A percentile compares a stretch with the other conserved stretches of the same genome.
Evolutionary conservation across 768 basidiomycete species (phyloP).

Genomic region (Lentinula guzmanii): DNA sequence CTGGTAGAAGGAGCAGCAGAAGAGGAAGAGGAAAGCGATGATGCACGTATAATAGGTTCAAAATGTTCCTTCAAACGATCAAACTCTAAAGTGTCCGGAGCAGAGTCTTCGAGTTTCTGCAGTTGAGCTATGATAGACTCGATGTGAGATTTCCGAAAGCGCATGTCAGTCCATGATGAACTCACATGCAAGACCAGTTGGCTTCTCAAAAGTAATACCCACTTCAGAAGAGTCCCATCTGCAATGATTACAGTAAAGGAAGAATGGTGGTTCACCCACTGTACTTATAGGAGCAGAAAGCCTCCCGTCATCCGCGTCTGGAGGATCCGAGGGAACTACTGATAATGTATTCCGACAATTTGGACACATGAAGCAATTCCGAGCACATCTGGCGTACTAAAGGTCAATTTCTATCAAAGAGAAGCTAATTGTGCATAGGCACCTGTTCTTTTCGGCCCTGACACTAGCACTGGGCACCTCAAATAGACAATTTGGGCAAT

Average conservation of each 20-base stretch:
- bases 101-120: conserved; percentile 84
- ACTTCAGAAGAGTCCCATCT: conserved; percentile 93
- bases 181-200: conserved; percentile 89
- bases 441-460: conserved; percentile 97
- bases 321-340: conserved; percentile 86
- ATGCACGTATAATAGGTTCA: conserved; percentile 88
- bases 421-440: conserved; percentile 8
- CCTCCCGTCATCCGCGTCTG: conserved; percentile 53
- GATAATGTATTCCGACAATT: conserved; percentile 86
- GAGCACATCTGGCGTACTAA: conserved; percentile 70
- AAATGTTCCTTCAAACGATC: conserved; percentile 96
- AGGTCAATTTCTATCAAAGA: not conserved
- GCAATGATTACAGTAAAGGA: conserved; percentile 88
- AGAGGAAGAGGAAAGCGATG: conserved; percentile 65
- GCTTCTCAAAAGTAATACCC: conserved; percentile 92
- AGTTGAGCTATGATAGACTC: conserved; percentile 63
- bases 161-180: not conserved
- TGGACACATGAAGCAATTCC: conserved; percentile 97
- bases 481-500: conserved; percentile 97
- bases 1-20: conserved; percentile 40
- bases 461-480: conserved; percentile 98
- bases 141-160: conserved; percentile 4
- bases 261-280: conserved; percentile 83
- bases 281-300: conserved; percentile 46
- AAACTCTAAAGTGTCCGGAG: conserved; percentile 81